Conservation (phyloP, 495 filamentous ascomycete genomes). For the Penicillium samsonianum region DNA sequence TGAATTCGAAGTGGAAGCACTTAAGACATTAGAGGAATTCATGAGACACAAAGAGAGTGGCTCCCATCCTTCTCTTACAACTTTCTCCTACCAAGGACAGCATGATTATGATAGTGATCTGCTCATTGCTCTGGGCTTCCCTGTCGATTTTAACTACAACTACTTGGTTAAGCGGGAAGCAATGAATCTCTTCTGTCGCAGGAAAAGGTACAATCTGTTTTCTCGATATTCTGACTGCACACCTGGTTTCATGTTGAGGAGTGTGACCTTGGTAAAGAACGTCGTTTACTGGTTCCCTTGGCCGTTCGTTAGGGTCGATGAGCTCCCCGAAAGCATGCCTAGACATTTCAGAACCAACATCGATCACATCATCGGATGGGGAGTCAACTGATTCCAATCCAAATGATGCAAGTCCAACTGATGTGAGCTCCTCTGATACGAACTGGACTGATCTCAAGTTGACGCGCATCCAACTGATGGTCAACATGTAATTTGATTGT, state of each 20-base stretch:
- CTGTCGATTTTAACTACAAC: not conserved
- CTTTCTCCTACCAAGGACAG: not conserved
- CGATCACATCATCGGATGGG: no score
- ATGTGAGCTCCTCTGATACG: not conserved
- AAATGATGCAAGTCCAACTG: not conserved
- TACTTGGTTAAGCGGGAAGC: constrained; percentile 1
- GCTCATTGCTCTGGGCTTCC: no score
- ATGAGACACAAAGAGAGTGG: not conserved
- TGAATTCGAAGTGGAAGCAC: not conserved
- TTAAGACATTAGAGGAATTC: not conserved
- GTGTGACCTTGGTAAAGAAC: not conserved
- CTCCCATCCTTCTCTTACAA: not conserved
- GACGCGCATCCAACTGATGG: not conserved
- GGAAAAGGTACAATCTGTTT: not conserved
- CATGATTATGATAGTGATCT: not conserved
- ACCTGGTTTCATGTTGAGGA: not conserved
- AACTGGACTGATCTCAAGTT: not conserved
- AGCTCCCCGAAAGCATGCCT: constrained; percentile 1
- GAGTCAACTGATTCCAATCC: not conserved
- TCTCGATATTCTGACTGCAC: not conserved
- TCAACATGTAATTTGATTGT: not conserved
- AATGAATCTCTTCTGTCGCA: not conserved
- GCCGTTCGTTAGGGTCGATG: not conserved
- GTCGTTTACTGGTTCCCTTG: not conserved
- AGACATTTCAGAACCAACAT: not conserved